Base-by-base conservation (phyloP, 768 basidiomycete species). In the Tylopilus cervinicoccineus region DNA sequence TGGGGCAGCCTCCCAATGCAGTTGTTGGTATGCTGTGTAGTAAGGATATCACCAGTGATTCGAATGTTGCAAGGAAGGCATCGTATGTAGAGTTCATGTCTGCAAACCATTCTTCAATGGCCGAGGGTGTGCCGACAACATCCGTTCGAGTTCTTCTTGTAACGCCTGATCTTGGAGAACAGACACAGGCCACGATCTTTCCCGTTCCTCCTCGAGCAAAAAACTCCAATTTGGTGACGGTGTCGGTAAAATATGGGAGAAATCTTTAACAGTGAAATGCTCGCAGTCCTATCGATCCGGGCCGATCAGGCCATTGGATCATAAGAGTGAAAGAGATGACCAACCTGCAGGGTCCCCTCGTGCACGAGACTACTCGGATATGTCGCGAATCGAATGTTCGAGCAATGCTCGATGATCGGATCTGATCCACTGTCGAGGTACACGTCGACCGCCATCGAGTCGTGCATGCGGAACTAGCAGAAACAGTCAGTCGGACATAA, bases 401-500 rank as follows among this genome's bases (percentile, higher is more conserved):
- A 69, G 57, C 83, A 92, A 52, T 84, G 73, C 60, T 95, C 93
- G 37, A 94, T 90, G 64, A 91, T 75, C 1, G 92, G 91, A 38
- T 83, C 80, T 4, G 89, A 90, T 5, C 69, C 60, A 11, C 83
- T 79, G 6, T 77, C 70, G 3, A 94, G 74, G 56, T 86, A 83
- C 3, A 92, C 76, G 42, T 82, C 79, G 0, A 84, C 78, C 9
- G 71, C 51, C 0, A 61, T 72, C 1, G 92, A 91, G 17, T 76
- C 74, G 63, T 94, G 93, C 80, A 95, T 92, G 37, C 93, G 83
- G 62, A 93, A 92, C 93, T 95, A 61, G 42, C 13, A 17, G 34
- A 14, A 41, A 22, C 26, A 19, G 22, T 46, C 24, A 51, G 27
- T 22, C 17, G 0, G 4, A 26, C 17, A 10, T 11, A 11, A 38